Conservation (phyloP, 768 basidiomycete genomes). For the Mycena kentingensis region DNA sequence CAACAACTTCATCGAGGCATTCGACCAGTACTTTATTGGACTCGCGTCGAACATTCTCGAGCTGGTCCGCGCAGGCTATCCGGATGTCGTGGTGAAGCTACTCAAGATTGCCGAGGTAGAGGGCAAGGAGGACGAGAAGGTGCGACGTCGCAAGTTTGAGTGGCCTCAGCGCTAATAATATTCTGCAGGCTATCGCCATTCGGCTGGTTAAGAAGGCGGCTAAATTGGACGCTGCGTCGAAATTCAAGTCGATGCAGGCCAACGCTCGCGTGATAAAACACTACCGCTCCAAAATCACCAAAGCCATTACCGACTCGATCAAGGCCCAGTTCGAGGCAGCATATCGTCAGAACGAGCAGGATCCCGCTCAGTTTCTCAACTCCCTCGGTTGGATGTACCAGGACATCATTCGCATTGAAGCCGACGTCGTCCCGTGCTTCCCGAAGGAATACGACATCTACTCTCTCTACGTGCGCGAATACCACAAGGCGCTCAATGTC, state of each 20-base stretch:
- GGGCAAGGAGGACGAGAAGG: conserved; percentile 93
- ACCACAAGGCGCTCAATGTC: conserved; percentile 82
- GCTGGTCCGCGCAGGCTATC: conserved; percentile 77
- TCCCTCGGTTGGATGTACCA: conserved; percentile 90
- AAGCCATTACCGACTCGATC: conserved; percentile 78
- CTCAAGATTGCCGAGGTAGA: conserved; percentile 94
- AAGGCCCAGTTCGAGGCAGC: conserved; percentile 68
- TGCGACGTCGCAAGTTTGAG: conserved; percentile 28
- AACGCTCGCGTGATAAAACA: conserved; percentile 93
- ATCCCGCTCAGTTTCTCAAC: conserved; percentile 75
- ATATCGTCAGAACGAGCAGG: conserved; percentile 59
- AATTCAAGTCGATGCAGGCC: conserved; percentile 91
- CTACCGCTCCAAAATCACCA: conserved; percentile 87
- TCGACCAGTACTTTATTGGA: conserved; percentile 82
- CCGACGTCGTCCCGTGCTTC: conserved; percentile 87
- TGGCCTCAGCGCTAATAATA: conserved; percentile 1
- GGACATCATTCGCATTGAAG: conserved; percentile 91
- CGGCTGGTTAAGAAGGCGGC: conserved; percentile 93
- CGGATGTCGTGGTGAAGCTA: conserved; percentile 87
- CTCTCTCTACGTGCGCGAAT: conserved; percentile 79
- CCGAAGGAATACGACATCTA: conserved; percentile 91
- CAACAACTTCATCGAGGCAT: conserved; percentile 74
- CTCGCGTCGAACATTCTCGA: conserved; percentile 76
- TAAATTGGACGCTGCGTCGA: conserved; percentile 88
- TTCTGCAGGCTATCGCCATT: conserved; percentile 81